Evolutionary conservation across 2,329 filamentous ascomycete species (phyloP), one percentile per base, ranked within the genome.

Genomic region (Periconia macrospinosa): DNA sequence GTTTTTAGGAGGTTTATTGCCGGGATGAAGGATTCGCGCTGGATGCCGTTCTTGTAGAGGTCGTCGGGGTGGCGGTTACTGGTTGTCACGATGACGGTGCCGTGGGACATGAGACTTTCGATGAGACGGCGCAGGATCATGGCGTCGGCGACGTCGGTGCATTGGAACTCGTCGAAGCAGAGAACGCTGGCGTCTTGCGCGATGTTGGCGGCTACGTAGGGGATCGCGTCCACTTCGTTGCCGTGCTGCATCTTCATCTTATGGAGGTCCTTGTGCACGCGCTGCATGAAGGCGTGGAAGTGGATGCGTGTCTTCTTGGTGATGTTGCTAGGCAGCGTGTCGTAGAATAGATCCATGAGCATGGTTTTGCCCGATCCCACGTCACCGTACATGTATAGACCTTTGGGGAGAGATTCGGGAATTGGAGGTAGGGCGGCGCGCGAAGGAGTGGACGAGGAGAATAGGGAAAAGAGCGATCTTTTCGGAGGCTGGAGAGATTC

Each of bases 271-370:
- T 88, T 91, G 77, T 99, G 94, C 46, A 97, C 89, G 73, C 96
- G 90, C 75, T 97, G 94, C 94, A 99, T 99, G 79, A 99, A 99
- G 74, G 96, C 96, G 79, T 97, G 92, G 76, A 99, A 99, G 78
- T 99, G 94, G 68, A 99, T 97, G 45, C 94, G 84, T 45, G 88
- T 95, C 78, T 96, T 97, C 30, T 86, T 85, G 53, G 81, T 83
- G 60, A 97, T 92, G 55, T 88, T 88, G 15, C 79, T 73, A 0
- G 94, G 94, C 19, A 97, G 79, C 0, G 93, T 97, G 60, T 97
- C 92, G 78, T 92, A 96, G 75, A 97, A 97, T 47, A 99, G 80
- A 71, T 99, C 93, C 94, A 99, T 99, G 70, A 99, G 81, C 94
- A 99, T 99, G 2, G 94, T 99, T 81, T 99, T 99, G 57, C 94